phyloP scores from a whole-genome alignment of 2,329 filamentous ascomycete genomes.

The Dryadomyces sulphureus region DNA sequence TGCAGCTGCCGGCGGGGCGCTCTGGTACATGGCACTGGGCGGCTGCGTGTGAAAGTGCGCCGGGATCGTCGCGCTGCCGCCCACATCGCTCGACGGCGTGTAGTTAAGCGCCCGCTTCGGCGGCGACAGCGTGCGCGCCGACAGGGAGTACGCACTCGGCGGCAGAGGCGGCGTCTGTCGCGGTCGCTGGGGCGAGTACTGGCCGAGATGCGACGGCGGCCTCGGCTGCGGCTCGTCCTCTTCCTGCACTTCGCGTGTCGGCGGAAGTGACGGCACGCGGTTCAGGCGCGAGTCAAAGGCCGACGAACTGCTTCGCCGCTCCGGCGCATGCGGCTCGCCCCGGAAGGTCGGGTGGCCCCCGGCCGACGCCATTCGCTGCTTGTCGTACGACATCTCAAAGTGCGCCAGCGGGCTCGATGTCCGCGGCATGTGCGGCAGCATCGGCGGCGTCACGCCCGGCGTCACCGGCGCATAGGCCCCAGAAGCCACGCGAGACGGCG shows the following conservation, averaged over 20 bases:
- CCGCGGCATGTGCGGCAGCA: conserved; percentile 43
- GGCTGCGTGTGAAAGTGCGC: conserved; percentile 48
- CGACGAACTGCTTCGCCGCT: conserved; percentile 35
- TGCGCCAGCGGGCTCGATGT: conserved; percentile 53
- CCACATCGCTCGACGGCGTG: conserved; percentile 23
- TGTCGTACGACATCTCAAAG: conserved; percentile 37
- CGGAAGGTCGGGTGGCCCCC: conserved; percentile 15
- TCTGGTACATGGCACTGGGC: conserved; percentile 31
- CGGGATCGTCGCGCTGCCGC: conserved; percentile 35
- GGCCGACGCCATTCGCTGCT: conserved; percentile 13
- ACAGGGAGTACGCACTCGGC: background rate
- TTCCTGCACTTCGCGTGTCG: conserved; percentile 48
- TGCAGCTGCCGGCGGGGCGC: conserved; percentile 2
- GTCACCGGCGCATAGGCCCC: conserved; percentile 22
- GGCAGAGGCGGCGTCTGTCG: conserved; percentile 35
- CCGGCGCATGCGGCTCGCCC: conserved; percentile 25
- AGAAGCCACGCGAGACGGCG: conserved; percentile 22
- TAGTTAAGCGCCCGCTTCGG: conserved; percentile 42
- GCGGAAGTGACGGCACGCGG: conserved; percentile 41
- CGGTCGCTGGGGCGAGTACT: conserved; percentile 5
- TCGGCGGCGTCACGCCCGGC: conserved; percentile 25
- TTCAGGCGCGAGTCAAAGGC: conserved; percentile 38
- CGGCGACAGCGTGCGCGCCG: conserved; percentile 29
- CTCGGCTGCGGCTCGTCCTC: conserved; percentile 24
- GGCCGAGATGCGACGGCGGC: conserved; percentile 8